Conservation (phyloP, 2,329 filamentous ascomycete species). For the Neofusicoccum kwambonambiense region DNA sequence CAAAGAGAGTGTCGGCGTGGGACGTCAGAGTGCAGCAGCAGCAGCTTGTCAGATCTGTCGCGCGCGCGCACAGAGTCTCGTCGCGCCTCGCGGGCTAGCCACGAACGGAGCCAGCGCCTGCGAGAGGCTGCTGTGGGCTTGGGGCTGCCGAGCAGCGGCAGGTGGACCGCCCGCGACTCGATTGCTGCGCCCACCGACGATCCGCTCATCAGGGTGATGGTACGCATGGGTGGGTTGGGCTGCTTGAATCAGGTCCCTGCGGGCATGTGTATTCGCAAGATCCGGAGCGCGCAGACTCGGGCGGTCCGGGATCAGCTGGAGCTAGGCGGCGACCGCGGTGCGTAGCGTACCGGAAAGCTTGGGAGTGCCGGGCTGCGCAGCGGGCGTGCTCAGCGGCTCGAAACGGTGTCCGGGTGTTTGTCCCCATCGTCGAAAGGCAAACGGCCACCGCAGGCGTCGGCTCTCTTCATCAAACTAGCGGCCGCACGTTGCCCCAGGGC, state of each 20-base stretch:
- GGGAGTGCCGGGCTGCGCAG: not conserved
- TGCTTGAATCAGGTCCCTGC: slow-evolving; percentile 1
- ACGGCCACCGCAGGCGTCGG: not conserved
- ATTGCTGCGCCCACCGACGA: slow-evolving; percentile 16
- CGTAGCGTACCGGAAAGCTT: slow-evolving; percentile 9
- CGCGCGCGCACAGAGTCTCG: not conserved
- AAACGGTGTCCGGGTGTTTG: slow-evolving; percentile 3
- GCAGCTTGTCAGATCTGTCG: not conserved
- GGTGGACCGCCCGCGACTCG: slow-evolving; percentile 5
- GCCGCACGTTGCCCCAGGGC: slow-evolving; percentile 13
- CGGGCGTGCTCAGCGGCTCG: not conserved
- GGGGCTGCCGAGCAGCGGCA: not conserved
- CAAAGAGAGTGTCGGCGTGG: not conserved
- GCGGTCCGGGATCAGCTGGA: slow-evolving; percentile 8
- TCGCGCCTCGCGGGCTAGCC: not conserved
- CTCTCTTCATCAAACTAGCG: slow-evolving; percentile 14
- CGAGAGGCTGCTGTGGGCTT: not conserved
- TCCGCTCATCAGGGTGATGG: slow-evolving; percentile 16
- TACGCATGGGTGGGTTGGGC: not conserved
- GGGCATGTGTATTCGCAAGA: slow-evolving; percentile 3
- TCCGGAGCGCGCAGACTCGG: slow-evolving; percentile 1
- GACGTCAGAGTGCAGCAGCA: slow-evolving; percentile 9
- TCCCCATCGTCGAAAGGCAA: not conserved
- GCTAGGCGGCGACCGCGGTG: not conserved
- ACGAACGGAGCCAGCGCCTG: not conserved